Base-by-base conservation (phyloP, 495 filamentous ascomycete genomes). In the Neurospora cerealis region DNA sequence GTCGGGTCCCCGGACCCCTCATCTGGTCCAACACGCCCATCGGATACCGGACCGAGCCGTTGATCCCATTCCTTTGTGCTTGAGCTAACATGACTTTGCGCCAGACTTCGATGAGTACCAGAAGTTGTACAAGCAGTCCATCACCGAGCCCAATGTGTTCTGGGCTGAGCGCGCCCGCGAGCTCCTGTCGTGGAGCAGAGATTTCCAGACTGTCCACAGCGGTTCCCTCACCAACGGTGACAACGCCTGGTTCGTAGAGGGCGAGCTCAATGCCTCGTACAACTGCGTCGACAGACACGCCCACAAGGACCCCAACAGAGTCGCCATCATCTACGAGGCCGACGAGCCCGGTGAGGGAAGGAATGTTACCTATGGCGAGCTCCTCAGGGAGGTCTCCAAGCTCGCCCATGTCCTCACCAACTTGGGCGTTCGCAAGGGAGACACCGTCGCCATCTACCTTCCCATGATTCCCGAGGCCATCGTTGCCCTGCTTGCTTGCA, bases 381-480 rank as follows among this genome's bases (percentile, higher is more conserved):
- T 99, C 70, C 90, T 98, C 60, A 90, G 95, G 72, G 89, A 99
- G 81, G 96, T 99, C 9, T 97, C 91, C 73, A 92, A 90, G 80
- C 87, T 93, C 32, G 90, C 96, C 69, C 91, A 92, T 82, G 91
- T 94, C 21, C 87, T 99, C 75, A 96, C 93, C 87, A 87, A 93
- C 86, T 93, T 96, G 89, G 96, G 96, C 73, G 95, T 99, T 72
- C 91, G 92, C 86, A 98, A 98, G 87, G 96, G 96, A 41, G 96
- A 99, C 82, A 97, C 95, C 4, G 94, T 99, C 66, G 96, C 93
- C 71, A 90, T 99, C 78, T 99, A 99, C 87, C 86, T 99, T 74
- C 96, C 96, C 81, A 99, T 99, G 96, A 95, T 99, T 80, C 96
- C 96, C 41, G 96, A 98, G 83, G 96, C 96, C 5, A 74, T 98